These are phyloP conservation scores for Venustampulla echinocandica DNA, from an alignment of 495 filamentous ascomycete genomes.

Conservation along the genomic window DNA sequence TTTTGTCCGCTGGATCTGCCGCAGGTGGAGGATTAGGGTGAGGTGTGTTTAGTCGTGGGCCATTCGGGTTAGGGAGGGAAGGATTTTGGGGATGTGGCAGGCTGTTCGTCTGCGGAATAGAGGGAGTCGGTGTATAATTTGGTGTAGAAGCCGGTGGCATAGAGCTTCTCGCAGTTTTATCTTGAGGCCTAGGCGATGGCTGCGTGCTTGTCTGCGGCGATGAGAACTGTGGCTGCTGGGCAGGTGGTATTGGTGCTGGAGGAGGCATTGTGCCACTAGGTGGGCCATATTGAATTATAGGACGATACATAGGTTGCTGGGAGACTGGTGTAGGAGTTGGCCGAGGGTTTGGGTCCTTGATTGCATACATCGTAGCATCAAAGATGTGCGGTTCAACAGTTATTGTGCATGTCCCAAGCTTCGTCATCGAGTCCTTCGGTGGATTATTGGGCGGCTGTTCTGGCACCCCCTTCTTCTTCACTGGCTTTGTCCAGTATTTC, in stretches of 20 bases:
- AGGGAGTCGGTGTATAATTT: neutral
- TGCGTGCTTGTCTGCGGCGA: conserved; percentile 17
- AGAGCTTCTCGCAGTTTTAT: conserved; percentile 11
- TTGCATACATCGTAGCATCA: conserved; percentile 75
- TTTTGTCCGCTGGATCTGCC: conserved; percentile 27
- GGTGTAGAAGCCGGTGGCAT: conserved; percentile 1
- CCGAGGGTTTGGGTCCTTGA: conserved; percentile 59
- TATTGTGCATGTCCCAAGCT: conserved; percentile 70
- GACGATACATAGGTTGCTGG: conserved; percentile 37
- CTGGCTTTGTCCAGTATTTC: conserved; percentile 87
- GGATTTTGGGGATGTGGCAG: conserved; percentile 1
- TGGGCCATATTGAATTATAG: conserved; percentile 64
- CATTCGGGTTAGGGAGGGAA: neutral
- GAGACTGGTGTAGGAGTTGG: conserved; percentile 27
- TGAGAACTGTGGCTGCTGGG: conserved; percentile 19
- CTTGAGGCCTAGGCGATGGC: conserved; percentile 12
- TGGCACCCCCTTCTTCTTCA: conserved; percentile 65
- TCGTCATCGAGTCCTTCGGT: conserved; percentile 76
- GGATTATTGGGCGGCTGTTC: conserved; percentile 69
- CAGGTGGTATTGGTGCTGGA: conserved; percentile 33
- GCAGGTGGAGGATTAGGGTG: conserved; percentile 11
- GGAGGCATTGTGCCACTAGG: conserved; percentile 50
- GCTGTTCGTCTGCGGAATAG: conserved; percentile 4
- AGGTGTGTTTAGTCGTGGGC: conserved; percentile 2
- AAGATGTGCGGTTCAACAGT: conserved; percentile 88